Conservation (phyloP, 164 flowering plant genomes). For the Tinospora cordifolia region DNA sequence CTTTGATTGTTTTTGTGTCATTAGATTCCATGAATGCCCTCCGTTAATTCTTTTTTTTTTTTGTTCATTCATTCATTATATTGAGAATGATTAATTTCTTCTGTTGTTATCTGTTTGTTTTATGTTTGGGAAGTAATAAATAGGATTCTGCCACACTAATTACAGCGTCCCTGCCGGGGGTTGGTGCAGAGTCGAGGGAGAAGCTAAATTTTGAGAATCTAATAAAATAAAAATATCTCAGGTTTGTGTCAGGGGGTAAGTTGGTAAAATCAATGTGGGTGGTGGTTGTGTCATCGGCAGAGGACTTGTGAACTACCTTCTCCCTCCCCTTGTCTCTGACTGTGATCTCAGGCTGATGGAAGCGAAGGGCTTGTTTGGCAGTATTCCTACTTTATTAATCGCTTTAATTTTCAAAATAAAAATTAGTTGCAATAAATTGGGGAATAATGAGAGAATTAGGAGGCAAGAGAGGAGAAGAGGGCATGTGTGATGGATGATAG, state of each 20-base stretch:
- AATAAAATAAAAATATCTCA: neutral
- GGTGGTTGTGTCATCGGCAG: neutral
- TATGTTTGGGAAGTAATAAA: neutral
- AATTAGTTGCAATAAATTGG: neutral
- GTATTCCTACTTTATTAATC: neutral
- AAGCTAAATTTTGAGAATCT: neutral
- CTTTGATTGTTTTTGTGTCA: neutral
- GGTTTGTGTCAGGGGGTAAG: neutral
- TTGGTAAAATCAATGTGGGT: neutral
- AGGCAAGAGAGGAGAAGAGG: neutral
- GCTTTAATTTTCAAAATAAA: neutral
- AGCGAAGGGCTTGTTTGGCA: neutral
- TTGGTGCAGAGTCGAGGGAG: neutral
- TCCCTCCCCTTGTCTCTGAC: neutral
- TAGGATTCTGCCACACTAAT: no score
- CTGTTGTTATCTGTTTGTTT: neutral
- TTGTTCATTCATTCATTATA: no score
- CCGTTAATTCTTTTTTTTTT: no score
- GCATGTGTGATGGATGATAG: neutral
- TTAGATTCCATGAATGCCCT: no score
- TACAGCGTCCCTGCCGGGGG: neutral
- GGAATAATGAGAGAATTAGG: neutral
- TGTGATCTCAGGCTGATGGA: neutral
- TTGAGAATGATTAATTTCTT: no score
- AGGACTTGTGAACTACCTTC: constrained; percentile 14